Evolutionary conservation across 306 rosid genomes (phyloP), one percentile per base, ranked within the genome.

Genomic region (Lathyrus sativus): DNA sequence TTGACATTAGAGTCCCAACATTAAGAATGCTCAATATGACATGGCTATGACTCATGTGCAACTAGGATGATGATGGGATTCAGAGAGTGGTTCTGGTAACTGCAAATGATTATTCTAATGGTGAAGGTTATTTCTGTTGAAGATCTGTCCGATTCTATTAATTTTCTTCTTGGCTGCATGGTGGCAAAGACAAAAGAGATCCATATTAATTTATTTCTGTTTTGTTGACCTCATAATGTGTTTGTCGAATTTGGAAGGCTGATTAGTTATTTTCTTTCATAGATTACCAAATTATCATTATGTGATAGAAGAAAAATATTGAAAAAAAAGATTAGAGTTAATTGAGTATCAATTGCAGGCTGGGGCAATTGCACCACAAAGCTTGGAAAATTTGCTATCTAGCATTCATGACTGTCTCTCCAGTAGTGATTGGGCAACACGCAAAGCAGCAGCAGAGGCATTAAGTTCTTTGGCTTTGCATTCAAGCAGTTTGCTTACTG

Each of bases 381-480:
- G 92, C 80, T 81, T 88, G 85, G 97, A 90, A 22, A 62, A 81
- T 76, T 81, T 95, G 78, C 82, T 90, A 44, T 90, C 78, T 64
- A 81, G 85, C 74, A 84, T 86, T 72, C 96, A 85, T 26, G 99
- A 90, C 11, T 90, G 91, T 70, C 91, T 95, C 62, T 81, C 85
- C 43, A 90, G 86, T 81, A 38, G 83, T 15, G 99, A 95, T 75
- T 95, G 99, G 99, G 92, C 92, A 46, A 95, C 97, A 18, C 97
- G 99, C 31, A 95, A 95, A 84, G 99, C 99, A 45, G 96, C 99
- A 41, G 97, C 99, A 56, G 99, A 95, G 56, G 85, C 86, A 42
- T 79, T 95, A 38, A 78, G 75, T 67, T 82, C 91, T 11, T 62
- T 95, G 65, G 95, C 96, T 12, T 77, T 89, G 84, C 89, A 87